phyloP scores from a whole-genome alignment of 2,329 filamentous ascomycete genomes.

The Monilinia fructicola region DNA sequence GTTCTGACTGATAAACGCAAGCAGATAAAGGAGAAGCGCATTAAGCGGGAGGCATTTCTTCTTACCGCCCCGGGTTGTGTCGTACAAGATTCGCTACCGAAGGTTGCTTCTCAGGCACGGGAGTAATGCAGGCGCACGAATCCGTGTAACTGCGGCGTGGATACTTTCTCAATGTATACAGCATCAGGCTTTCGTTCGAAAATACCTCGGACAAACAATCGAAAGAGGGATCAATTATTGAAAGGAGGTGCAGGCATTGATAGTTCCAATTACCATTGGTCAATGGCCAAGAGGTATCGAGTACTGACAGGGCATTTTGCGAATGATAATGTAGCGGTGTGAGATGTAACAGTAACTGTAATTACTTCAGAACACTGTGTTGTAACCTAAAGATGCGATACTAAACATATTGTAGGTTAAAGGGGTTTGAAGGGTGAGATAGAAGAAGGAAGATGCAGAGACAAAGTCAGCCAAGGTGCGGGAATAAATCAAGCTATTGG shows the following conservation, averaged over 20 bases:
- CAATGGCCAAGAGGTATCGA: background rate
- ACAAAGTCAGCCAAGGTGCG: background rate
- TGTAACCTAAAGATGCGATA: constrained; percentile 9
- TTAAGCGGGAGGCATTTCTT: background rate
- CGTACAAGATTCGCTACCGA: constrained; percentile 16
- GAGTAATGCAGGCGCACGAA: background rate
- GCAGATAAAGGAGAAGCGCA: constrained; percentile 1
- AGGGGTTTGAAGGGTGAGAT: background rate
- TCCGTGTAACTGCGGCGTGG: constrained; percentile 4
- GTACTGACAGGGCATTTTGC: constrained; percentile 1
- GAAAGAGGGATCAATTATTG: background rate
- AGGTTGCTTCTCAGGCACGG: constrained; percentile 12
- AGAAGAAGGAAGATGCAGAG: background rate
- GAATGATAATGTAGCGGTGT: constrained; percentile 9
- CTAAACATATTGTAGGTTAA: constrained; percentile 4
- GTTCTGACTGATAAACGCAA: background rate
- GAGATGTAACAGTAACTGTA: background rate
- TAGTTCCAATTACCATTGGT: background rate
- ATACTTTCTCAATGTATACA: background rate
- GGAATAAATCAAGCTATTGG: background rate
- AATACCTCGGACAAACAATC: background rate
- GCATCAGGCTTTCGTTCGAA: background rate
- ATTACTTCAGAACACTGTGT: background rate
- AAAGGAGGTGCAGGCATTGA: background rate
- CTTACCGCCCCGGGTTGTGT: constrained; percentile 3